A percentile compares a stretch with the other conserved stretches of the same genome.
Evolutionary conservation across 495 filamentous ascomycete genomes (phyloP).

Genomic region (Apodospora peruviana): DNA sequence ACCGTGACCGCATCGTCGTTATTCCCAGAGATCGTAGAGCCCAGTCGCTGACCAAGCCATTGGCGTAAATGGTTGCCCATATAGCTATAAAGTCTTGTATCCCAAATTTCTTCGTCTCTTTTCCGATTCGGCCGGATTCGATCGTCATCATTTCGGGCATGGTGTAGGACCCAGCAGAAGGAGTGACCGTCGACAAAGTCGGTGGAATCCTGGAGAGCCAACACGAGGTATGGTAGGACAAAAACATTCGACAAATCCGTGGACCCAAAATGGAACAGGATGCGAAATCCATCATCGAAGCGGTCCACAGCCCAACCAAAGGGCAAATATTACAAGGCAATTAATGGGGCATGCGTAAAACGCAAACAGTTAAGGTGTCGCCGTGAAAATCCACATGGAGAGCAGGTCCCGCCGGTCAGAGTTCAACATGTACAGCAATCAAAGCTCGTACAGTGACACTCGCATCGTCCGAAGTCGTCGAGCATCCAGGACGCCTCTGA

Average conservation of each 20-base stretch:
- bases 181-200: not conserved
- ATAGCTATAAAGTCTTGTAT: slow-evolving; percentile 25
- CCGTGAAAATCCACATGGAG: too few species aligned
- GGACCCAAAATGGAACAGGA: not conserved
- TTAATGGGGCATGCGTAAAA: not conserved
- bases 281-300: not conserved
- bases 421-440: too few species aligned
- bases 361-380: too few species aligned
- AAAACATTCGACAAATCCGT: not conserved
- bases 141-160: slow-evolving; percentile 22
- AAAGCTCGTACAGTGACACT: too few species aligned
- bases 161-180: not conserved
- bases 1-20: not conserved
- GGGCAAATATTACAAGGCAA: not conserved
- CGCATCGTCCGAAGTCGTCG: too few species aligned
- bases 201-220: too few species aligned
- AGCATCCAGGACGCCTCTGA: too few species aligned
- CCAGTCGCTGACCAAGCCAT: slow-evolving; percentile 11
- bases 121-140: slow-evolving; percentile 16
- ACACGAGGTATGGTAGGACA: too few species aligned
- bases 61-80: slow-evolving; percentile 31
- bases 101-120: slow-evolving; percentile 25
- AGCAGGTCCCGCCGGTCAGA: too few species aligned
- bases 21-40: slow-evolving; percentile 3
- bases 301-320: not conserved